A percentile compares a stretch with the other conserved stretches of the same genome.
Evolutionary conservation across 164 flowering plant species (phyloP).

Genomic region (Magnolia changhungtana): DNA sequence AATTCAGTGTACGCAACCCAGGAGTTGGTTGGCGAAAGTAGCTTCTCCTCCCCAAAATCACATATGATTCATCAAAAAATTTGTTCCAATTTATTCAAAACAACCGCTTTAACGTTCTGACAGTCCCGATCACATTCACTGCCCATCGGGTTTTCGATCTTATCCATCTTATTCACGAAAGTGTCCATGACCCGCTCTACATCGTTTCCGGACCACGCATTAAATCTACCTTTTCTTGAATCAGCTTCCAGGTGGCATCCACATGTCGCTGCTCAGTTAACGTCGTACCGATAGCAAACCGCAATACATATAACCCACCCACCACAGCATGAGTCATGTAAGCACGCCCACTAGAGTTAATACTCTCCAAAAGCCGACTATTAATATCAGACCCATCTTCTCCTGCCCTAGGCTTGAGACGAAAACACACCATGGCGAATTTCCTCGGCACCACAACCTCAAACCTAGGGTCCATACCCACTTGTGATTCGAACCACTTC

Average conservation of each 20-base stretch:
- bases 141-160: no score
- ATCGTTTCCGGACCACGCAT: no score
- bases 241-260: constrained; percentile 43
- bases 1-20: no score
- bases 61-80: no score
- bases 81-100: no score
- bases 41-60: no score
- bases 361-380: constrained; percentile 8
- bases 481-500: constrained; percentile 28
- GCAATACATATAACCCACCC: constrained; percentile 25
- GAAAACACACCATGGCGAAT: constrained; percentile 51
- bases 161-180: no score
- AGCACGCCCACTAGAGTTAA: constrained; percentile 20
- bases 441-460: constrained; percentile 43
- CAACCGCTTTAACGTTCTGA: no score
- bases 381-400: constrained; percentile 6
- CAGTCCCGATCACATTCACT: no score
- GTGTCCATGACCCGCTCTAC: no score
- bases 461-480: constrained; percentile 33
- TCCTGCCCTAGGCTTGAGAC: constrained; percentile 24
- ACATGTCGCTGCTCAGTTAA: constrained; percentile 47
- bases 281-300: constrained; percentile 60
- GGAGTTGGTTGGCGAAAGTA: no score
- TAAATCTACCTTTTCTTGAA: constrained; percentile 36
- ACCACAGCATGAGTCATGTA: constrained; percentile 19